phyloP scores from a whole-genome alignment of 139 green algal genomes.

The Micractinium sp. region DNA sequence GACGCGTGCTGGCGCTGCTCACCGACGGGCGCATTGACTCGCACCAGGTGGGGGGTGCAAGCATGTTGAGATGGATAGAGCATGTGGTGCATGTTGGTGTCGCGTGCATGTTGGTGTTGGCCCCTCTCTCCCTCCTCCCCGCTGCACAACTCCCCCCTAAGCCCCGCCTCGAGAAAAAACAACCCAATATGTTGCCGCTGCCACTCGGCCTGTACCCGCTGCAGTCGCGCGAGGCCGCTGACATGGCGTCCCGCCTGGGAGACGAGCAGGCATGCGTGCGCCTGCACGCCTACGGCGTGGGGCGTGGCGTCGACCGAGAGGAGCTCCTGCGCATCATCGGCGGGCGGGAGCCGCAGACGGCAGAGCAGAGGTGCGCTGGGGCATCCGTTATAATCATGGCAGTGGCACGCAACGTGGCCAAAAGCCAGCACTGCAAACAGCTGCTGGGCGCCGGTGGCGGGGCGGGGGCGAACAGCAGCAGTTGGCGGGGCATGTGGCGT shows the following conservation, averaged over 20 bases:
- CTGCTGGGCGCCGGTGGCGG: background rate
- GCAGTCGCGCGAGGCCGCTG: slow-evolving; percentile 51
- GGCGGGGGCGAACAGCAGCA: no score
- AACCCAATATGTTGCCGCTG: slow-evolving; percentile 1
- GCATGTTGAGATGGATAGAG: no score
- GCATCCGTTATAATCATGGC: no score
- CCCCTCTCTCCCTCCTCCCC: no score
- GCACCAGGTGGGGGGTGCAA: slow-evolving; percentile 39
- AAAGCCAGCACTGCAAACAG: background rate
- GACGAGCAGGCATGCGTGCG: slow-evolving; percentile 67
- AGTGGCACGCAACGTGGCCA: background rate
- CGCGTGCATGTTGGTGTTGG: no score
- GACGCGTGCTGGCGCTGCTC: slow-evolving; percentile 65
- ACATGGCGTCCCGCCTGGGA: slow-evolving; percentile 55
- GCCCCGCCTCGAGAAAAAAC: no score
- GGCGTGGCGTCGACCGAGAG: slow-evolving; percentile 71
- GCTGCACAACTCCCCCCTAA: no score
- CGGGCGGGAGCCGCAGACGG: background rate
- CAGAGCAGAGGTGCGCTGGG: background rate
- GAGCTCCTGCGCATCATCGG: slow-evolving; percentile 68
- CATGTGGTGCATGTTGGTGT: no score
- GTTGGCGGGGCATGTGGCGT: no score
- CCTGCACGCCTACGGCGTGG: slow-evolving; percentile 78
- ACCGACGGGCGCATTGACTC: slow-evolving; percentile 70
- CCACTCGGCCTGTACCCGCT: background rate